A percentile compares a stretch with the other conserved stretches of the same genome.
phyloP scores from a whole-genome alignment of 2,329 filamentous ascomycete genomes.

The Monosporascus ibericus region DNA sequence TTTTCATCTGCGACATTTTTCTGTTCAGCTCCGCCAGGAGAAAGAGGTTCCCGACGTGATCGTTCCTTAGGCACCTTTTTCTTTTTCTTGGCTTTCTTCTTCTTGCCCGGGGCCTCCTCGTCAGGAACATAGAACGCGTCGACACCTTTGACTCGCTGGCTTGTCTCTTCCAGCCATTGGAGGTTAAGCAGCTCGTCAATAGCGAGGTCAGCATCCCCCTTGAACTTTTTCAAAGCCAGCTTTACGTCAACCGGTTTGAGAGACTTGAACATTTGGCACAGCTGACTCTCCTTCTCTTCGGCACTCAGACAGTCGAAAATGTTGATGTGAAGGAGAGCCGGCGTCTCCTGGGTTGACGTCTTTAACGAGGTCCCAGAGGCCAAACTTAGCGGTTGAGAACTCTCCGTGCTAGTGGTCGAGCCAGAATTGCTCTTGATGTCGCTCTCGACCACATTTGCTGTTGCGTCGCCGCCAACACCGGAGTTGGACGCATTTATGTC shows the following conservation, averaged over 20 bases:
- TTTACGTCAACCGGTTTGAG: conserved; percentile 60
- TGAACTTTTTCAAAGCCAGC: conserved; percentile 60
- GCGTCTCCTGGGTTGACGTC: conserved; percentile 15
- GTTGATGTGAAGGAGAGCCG: conserved; percentile 18
- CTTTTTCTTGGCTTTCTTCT: conserved; percentile 30
- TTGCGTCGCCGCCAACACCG: conserved; percentile 6
- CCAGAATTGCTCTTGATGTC: conserved; percentile 22
- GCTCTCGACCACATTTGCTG: conserved; percentile 8
- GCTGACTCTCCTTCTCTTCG: conserved; percentile 55
- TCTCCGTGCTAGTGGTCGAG: conserved; percentile 20
- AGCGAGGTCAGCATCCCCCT: conserved; percentile 60
- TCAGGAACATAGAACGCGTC: conserved; percentile 69
- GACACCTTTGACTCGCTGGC: conserved; percentile 63
- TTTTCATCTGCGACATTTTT: conserved; percentile 2
- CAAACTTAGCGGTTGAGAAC: conserved; percentile 14
- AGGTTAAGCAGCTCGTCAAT: conserved; percentile 78
- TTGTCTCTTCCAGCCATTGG: conserved; percentile 66
- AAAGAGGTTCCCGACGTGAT: conserved; percentile 2
- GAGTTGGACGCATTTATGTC: conserved; percentile 13
- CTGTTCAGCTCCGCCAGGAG: conserved; percentile 6
- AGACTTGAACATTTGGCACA: conserved; percentile 66
- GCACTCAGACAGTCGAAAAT: conserved; percentile 39
- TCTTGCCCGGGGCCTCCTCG: conserved; percentile 25
- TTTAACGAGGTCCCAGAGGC: conserved; percentile 18
- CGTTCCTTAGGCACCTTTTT: conserved; percentile 12